Base-by-base conservation (phyloP, 1,284 basidiomycete species). In the Heliocybe sulcata region DNA sequence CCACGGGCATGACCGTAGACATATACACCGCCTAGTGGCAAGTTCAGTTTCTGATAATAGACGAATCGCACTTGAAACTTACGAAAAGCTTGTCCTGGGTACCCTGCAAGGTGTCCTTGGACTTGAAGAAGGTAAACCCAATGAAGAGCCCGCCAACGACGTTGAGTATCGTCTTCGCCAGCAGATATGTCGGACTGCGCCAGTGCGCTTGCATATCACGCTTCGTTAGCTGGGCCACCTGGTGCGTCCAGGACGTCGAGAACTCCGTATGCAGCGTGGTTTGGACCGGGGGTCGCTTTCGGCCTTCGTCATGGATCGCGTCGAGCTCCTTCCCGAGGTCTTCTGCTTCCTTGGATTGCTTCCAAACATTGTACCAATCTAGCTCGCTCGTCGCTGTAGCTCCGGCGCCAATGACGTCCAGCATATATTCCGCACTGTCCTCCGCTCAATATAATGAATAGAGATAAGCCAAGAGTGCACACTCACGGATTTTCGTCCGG, bases 31-130 rank as follows among this genome's bases (percentile, higher is more conserved):
- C 60, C 65, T 68, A 22, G 26, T n/a, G 20, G 25, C 27, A 25
- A 51, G 2, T 22, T 22, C 49, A n/a, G 35, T 54, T 19, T 2
- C 6, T 31, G 12, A 47, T 14, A 26, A 3, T 2, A 33, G 8
- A 20, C 3, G 25, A 45, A 26, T n/a, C 26, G 22, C 42, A 4
- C n/a, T 14, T 1, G 19, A 42, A 20, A 64, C 69, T 53, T 53
- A 74, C 79, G 65, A 94, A 94, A 45, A 94, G 79, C 68, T 92
- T 90, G 69, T 91, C 90, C 67, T 93, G 90, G 0, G 86, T 83
- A 49, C 90, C 91, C 59, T 85, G 82, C 52, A 85, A 77, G 2
- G 79, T 77, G 54, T 82, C 73, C 55, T 83, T 80, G 2, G 87
- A 72, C 56, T 84, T 74, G 77, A 77, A 94, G 75, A 93, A 85